A percentile compares a stretch with the other conserved stretches of the same genome.
These are phyloP conservation scores for Tulasnella sp. DNA, from an alignment of 768 basidiomycete genomes.

Conservation along the genomic window DNA sequence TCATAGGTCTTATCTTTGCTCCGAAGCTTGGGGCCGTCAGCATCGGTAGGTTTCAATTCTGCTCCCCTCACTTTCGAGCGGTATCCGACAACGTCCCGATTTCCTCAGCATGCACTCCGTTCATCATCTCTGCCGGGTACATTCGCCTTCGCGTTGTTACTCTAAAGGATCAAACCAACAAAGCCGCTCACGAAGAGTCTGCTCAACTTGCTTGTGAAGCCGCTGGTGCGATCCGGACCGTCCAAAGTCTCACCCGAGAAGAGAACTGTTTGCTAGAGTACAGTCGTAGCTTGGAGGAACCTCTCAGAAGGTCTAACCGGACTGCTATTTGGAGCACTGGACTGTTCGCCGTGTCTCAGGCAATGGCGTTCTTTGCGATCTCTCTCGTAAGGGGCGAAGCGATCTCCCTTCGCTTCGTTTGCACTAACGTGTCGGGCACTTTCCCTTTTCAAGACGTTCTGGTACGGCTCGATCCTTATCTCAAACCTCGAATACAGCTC, in stretches of 20 bases:
- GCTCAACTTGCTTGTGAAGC: slow-evolving; percentile 93
- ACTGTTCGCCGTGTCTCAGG: slow-evolving; percentile 75
- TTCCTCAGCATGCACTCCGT: slow-evolving; percentile 63
- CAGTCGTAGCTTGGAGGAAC: slow-evolving; percentile 69
- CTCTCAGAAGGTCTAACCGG: slow-evolving; percentile 65
- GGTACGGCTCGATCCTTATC: slow-evolving; percentile 70
- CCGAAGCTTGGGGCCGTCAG: slow-evolving; percentile 83
- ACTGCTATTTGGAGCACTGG: slow-evolving; percentile 66
- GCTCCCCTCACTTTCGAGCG: too few species aligned
- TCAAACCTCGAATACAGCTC: slow-evolving; percentile 58
- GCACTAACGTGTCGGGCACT: too few species aligned
- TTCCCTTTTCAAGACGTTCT: slow-evolving; percentile 59
- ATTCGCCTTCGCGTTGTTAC: slow-evolving; percentile 89
- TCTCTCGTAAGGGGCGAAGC: slow-evolving; percentile 56
- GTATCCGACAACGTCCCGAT: neutral
- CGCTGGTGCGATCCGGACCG: slow-evolving; percentile 86
- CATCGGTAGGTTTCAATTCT: slow-evolving; percentile 56
- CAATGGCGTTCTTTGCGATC: slow-evolving; percentile 77
- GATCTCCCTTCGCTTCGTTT: too few species aligned
- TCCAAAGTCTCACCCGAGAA: slow-evolving; percentile 86
- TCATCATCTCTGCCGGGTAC: slow-evolving; percentile 73
- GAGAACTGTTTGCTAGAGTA: slow-evolving; percentile 73
- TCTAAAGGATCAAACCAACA: slow-evolving; percentile 82
- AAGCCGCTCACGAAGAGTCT: slow-evolving; percentile 73
- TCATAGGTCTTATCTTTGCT: slow-evolving; percentile 72